Evolutionary conservation across 2,329 filamentous ascomycete genomes (phyloP), one percentile per base, ranked within the genome.

Genomic region (Neophaeococcomyces aloes): DNA sequence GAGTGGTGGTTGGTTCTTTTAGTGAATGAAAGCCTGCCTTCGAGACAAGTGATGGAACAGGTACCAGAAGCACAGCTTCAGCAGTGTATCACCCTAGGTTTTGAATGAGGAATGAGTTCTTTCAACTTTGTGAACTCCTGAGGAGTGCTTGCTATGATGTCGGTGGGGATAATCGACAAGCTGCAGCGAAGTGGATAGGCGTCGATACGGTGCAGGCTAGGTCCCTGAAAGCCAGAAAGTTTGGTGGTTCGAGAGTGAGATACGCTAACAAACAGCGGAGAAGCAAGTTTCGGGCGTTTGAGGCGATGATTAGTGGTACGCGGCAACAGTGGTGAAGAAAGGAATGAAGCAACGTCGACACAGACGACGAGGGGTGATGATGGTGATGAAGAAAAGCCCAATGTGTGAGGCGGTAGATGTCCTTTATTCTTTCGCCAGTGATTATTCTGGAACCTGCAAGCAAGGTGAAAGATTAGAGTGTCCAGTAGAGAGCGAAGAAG

Each of bases 101-200:
- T 31, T 42, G 38, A 41, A 13, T 11, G 15, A 31, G 18, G 23
- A 15, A 21, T 21, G 15, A 38, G 21, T n/a, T 38, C 8, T 8
- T 21, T 35, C 21, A 27, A 15, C 5, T 29, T 25, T 27, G 17
- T 27, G 27, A 42, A 30, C 39, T 42, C 39, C 39, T 42, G 39
- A 42, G 29, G 13, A 15, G 30, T 35, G 30, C 39, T 34, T 27
- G 19, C 30, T 42, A 27, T 27, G 39, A 34, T 42, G 29, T 42
- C 23, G 39, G 30, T 33, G 19, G 30, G 31, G 39, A 18, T 6
- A 42, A 30, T 30, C 39, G 30, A 35, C 19, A 32, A 35, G 13
- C 30, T 42, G 39, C 39, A 42, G 39, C 39, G 34, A 42, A 41
- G 39, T 42, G 39, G 39, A 42, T 42, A 42, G 39, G 39, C 39